These are phyloP conservation scores for Lepidium aucheri DNA, from an alignment of 345 rosid species.

Conservation along the genomic window DNA sequence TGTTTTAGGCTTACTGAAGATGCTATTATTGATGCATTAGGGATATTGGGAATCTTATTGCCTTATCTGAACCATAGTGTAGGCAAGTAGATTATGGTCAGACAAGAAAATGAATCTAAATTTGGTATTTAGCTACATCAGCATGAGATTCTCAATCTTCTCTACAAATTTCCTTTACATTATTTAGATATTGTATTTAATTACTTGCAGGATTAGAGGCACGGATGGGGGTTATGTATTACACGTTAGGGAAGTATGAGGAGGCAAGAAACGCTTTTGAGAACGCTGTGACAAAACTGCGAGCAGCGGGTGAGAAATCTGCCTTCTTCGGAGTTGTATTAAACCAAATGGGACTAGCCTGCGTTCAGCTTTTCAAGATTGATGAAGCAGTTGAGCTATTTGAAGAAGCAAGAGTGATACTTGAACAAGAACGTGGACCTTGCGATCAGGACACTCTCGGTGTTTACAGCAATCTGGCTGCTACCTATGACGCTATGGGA, in stretches of 20 bases:
- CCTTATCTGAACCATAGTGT: not conserved
- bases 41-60: not conserved
- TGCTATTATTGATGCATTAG: not conserved
- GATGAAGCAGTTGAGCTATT: constrained; percentile 94
- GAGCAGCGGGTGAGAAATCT: constrained; percentile 89
- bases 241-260: constrained; percentile 80
- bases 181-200: not conserved
- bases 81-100: not conserved
- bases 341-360: constrained; percentile 99
- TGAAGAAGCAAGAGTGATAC: constrained; percentile 82
- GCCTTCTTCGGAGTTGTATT: constrained; percentile 93
- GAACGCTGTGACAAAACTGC: constrained; percentile 74
- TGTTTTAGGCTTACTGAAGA: not conserved
- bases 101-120: not conserved
- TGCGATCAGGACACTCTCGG: constrained; percentile 98
- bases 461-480: constrained; percentile 95
- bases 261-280: constrained; percentile 84
- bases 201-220: constrained; percentile 69
- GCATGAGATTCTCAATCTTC: not conserved
- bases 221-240: constrained; percentile 96
- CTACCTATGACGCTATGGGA: constrained; percentile 99
- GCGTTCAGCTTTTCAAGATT: constrained; percentile 92
- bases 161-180: not conserved
- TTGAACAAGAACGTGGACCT: constrained; percentile 88
- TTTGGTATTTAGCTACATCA: not conserved